Base-by-base conservation (phyloP, 805 yeast species). In the Saccharomycopsis sp. region DNA sequence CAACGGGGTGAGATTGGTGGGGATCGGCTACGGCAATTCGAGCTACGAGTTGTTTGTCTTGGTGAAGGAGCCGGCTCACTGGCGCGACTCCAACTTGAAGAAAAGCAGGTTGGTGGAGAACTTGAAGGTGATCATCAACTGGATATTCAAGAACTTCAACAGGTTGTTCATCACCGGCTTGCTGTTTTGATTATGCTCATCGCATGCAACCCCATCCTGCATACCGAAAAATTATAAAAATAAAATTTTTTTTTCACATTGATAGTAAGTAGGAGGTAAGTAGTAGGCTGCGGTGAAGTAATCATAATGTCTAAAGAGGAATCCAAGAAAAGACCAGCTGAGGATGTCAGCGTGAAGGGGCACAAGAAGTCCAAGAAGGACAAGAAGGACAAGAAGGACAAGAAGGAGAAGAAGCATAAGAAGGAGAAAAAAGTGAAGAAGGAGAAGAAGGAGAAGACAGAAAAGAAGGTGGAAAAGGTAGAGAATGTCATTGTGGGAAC, bases 311-410 rank as follows among this genome's bases (percentile, higher is more conserved):
- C 18, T 9, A 18, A 12, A 13, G 35, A 23, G 10, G 39, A 36
- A 17, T 13, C 51, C 49, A 31, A 63, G 63, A 53, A 63, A 64
- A 45, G 61, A 61, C 31, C 54, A 60, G 40, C 59, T 59, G 38
- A 61, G 61, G 19, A 55, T 19, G 37, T 34, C 29, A 20, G 16
- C 46, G 53, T 58, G 48, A 45, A 53, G 50, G 49, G 51, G 46
- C 34, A 46, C 33, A 36, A 48, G 16, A 41, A 48, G 45, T 39
- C 46, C 23, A 62, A 63, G 50, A 57, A 57, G 48, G 57, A 56
- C 13, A 61, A 58, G 57, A 56, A 56, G 42, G 54, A 53, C 1
- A 54, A 56, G 53, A 55, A 55, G 41, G 57, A 54, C 10, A 52
- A 53, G 52, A 54, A 53, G 40, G 39, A 47, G 7, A 49, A 50